Evolutionary conservation across 1,139 yeast species (phyloP).

Genomic region (Hemisphaericaspora xylanilytica): DNA sequence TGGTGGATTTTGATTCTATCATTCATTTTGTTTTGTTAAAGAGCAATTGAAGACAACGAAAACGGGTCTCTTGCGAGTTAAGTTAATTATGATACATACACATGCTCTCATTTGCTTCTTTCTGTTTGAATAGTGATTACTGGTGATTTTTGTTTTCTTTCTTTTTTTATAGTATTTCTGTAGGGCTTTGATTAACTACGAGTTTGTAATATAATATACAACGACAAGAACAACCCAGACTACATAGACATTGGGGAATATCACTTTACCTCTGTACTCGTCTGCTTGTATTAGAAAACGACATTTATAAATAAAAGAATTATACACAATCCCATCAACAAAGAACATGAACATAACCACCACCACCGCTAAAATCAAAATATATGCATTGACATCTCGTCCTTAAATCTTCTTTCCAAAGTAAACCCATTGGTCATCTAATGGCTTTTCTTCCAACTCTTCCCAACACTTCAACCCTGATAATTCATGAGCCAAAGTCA

Average conservation of each 20-base stretch:
- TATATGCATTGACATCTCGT: too few relatives aligned
- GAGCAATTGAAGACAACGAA: too few relatives aligned
- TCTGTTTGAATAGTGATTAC: too few relatives aligned
- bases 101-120: too few relatives aligned
- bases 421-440: slow-evolving; percentile 71
- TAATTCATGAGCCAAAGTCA: slow-evolving; percentile 63
- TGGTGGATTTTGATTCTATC: too few relatives aligned
- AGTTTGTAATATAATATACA: slow-evolving; percentile 2
- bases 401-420: slow-evolving; percentile 60
- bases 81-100: too few relatives aligned
- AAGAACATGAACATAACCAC: background rate
- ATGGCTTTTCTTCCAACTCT: slow-evolving; percentile 65
- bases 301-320: slow-evolving; percentile 3
- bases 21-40: too few relatives aligned
- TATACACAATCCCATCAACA: background rate
- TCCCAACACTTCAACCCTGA: slow-evolving; percentile 69
- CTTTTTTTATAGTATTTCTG: background rate
- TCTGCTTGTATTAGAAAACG: background rate
- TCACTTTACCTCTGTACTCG: background rate
- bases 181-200: background rate
- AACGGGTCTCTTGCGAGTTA: too few relatives aligned
- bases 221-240: too few relatives aligned
- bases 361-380: too few relatives aligned
- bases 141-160: background rate
- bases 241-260: too few relatives aligned